A percentile compares a stretch with the other conserved stretches of the same genome.
Conservation (phyloP, 2,329 filamentous ascomycete species). For the Arthrobotrys musiformis region DNA sequence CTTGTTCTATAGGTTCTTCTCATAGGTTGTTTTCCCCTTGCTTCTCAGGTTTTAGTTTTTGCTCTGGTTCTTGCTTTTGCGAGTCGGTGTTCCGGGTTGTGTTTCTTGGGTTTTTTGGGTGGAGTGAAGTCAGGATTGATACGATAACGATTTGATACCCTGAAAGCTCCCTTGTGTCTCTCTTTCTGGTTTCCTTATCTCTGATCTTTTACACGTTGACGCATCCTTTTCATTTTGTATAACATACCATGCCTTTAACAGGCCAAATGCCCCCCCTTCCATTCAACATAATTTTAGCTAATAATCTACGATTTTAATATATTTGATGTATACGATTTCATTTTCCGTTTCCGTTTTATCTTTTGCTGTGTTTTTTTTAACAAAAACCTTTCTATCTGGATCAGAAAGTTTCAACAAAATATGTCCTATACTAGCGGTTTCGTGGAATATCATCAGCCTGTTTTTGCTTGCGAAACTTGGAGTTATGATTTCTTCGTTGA, state of each 20-base stretch:
- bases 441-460: background rate
- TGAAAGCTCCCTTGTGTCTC: slow-evolving; percentile 8
- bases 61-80: background rate
- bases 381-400: background rate
- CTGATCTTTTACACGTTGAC: background rate
- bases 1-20: background rate
- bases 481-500: background rate
- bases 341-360: background rate
- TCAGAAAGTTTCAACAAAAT: background rate
- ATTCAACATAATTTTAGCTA: slow-evolving; percentile 1
- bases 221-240: slow-evolving; percentile 46
- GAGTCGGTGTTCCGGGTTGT: background rate
- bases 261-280: background rate
- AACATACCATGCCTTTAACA: background rate
- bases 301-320: slow-evolving; percentile 34
- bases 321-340: slow-evolving; percentile 26
- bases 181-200: background rate
- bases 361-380: too few relatives aligned
- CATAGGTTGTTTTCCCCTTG: background rate
- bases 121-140: slow-evolving; percentile 14
- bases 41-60: background rate
- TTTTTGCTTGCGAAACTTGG: background rate
- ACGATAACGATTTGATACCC: slow-evolving; percentile 26
- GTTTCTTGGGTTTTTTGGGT: background rate
- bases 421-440: background rate